Base-by-base conservation (phyloP, 139 green algal species). In the Edaphochlamys debaryana region DNA sequence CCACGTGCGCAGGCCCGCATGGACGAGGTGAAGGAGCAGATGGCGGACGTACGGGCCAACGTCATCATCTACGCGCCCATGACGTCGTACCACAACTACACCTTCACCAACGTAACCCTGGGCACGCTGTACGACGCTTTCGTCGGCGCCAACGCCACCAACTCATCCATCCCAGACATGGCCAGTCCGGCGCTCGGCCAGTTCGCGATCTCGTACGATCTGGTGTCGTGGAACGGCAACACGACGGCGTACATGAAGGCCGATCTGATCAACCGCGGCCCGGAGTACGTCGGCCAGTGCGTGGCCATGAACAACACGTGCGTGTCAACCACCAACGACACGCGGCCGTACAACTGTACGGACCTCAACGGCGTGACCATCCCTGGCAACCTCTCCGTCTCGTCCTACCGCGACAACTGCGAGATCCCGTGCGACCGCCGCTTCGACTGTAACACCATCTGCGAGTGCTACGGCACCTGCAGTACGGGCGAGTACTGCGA, bases 251-350 rank as follows among this genome's bases (percentile, higher is more conserved):
- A 93, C 81, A 79, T 93, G 36, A 84, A 76, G 7, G 93, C 87
- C 73, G 86, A 90, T 64, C 82, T 95, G 42, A 19, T 54, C 0
- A n/a, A 67, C 2, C 86, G 93, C 30, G 82, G 77, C 0, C 70
- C 87, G 4, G 74, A 92, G 42, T 96, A 95, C 75, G n/a, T 91
- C 0, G 92, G 92, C 38, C 71, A 70, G 3, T 95, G 92, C 82
- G 38, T 84, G 11, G 62, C 77, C 48, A 82, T 87, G 54, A 56
- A 73, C 29, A 83, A 88, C 8, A 79, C 73, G 25, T 92, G 87
- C 85, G 72, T 67, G 36, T 62, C 70, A 13, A 74, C 85, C 11
- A 79, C 29, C 60, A 86, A 79, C 34, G 79, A 90, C 48, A 86
- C 54, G 0, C 37, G 63, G 22, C 83, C 86, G 19, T 95, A 92